Evolutionary conservation across 306 rosid species (phyloP), one percentile per base, ranked within the genome.

Genomic region (Quercus robur): DNA sequence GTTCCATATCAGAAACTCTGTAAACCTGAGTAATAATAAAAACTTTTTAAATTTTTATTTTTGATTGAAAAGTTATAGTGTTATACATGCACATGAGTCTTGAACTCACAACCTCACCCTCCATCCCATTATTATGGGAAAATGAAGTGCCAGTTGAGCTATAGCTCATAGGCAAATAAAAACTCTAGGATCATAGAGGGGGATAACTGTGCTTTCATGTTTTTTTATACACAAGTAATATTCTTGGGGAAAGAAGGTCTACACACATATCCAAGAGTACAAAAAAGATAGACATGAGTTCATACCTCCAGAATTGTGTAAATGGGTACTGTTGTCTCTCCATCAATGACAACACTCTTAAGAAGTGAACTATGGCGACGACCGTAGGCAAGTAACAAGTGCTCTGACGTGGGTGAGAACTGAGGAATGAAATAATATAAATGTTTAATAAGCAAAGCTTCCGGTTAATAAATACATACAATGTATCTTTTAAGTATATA

Each of bases 351-450:
- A 68, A 87, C 81, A 73, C 89, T 87, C 77, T 89, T 89, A 69
- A 89, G 89, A 80, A 89, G 93, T 15, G 91, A 89, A 77, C 83
- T 68, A 79, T 89, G 91, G 12, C 93, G 88, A 4, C 93, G 88
- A n/a, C 93, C 89, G 35, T 89, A 89, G 17, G 93, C 93, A 76
- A 89, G 91, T 79, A 89, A 81, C 61, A 87, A 61, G 70, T 87
- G 93, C 79, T 89, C 93, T 41, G 91, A 87, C 1, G 91, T 89
- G 46, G 93, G 93, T 77, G 93, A 89, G 85, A 87, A 87, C 91
- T 87, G 78, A 80, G 75, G 78, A 59, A 59, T 75, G 23, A 78
- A 78, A 77, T 57, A 5, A 21, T 31, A 31, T 10, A 41, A 1
- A 73, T 76, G 75, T 78, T 71, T 64, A 85, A 64, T 19, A 75